phyloP scores from a whole-genome alignment of 208 protist genomes.

The Acanthamoeba royreba region DNA sequence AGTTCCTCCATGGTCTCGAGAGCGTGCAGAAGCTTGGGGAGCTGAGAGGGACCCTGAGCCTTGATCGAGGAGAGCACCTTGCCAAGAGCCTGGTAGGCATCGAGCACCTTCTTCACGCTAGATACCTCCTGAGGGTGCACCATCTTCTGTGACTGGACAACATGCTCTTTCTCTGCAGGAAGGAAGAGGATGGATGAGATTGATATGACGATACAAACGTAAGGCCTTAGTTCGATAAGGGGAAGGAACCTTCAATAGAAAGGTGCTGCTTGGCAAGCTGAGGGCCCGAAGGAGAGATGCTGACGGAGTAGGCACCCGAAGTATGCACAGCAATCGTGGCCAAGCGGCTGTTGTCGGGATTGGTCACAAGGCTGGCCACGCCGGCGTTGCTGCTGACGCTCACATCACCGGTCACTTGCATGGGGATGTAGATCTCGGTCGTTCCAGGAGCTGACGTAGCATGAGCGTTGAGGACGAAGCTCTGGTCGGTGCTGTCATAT shows the following conservation, averaged over 20 bases:
- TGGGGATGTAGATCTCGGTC: too few relatives aligned
- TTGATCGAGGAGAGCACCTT: not conserved
- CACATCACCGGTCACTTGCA: not conserved
- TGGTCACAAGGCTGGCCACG: not conserved
- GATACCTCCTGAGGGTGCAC: not conserved
- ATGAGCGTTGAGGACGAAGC: not conserved
- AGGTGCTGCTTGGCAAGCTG: not conserved
- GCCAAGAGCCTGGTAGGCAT: not conserved
- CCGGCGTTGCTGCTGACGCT: not conserved
- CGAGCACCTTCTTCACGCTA: not conserved
- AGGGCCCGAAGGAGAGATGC: not conserved
- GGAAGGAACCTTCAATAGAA: too few relatives aligned
- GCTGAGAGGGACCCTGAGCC: too few relatives aligned
- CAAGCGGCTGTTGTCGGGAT: not conserved
- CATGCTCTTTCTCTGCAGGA: too few relatives aligned
- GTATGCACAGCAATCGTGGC: not conserved
- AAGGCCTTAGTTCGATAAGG: too few relatives aligned
- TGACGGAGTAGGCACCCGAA: not conserved
- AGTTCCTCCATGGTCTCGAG: not conserved
- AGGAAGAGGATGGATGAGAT: not conserved
- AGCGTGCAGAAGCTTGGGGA: not conserved
- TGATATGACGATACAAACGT: too few relatives aligned
- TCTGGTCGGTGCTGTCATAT: not conserved
- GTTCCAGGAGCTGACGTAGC: not conserved
- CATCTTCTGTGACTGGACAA: not conserved